Percentiles rank a stretch among this genome's conserved stretches.
phyloP scores from a whole-genome alignment of 331 rosid species.

The Quercus phellos region DNA sequence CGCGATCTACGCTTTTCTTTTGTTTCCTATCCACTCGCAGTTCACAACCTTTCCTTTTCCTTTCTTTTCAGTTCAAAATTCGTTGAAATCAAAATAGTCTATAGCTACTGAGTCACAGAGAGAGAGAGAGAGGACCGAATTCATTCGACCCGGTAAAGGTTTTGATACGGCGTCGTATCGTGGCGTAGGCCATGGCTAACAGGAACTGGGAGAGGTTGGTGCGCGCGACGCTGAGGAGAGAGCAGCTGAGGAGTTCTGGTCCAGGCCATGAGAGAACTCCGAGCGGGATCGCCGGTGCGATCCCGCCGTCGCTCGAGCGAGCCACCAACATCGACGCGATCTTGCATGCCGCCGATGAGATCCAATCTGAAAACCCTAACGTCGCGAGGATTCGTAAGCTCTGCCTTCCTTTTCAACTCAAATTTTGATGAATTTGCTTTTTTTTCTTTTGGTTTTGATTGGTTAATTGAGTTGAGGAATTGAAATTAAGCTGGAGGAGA shows the following conservation, averaged over 20 bases:
- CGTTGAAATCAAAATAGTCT: no score
- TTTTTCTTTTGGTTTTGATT: background rate
- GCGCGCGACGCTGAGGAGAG: constrained; percentile 71
- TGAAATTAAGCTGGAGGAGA: background rate
- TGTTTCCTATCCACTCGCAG: no score
- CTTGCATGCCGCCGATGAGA: constrained; percentile 85
- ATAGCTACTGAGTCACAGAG: background rate
- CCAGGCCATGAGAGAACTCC: constrained; percentile 54
- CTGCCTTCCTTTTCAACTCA: background rate
- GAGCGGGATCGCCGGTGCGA: constrained; percentile 76
- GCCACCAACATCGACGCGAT: constrained; percentile 71
- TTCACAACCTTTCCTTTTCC: constrained; percentile 11
- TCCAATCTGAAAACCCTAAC: constrained; percentile 75
- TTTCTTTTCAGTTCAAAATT: background rate
- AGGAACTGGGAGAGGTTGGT: constrained; percentile 80
- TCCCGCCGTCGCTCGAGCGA: constrained; percentile 73
- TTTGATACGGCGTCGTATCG: no score
- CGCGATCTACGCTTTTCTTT: constrained; percentile 30
- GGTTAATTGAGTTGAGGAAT: no score
- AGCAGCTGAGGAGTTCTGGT: constrained; percentile 66
- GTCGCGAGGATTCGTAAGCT: constrained; percentile 77
- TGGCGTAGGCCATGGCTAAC: background rate
- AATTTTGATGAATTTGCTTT: background rate
- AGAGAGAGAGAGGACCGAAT: background rate
- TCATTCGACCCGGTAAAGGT: no score